A percentile compares a stretch with the other conserved stretches of the same genome.
Evolutionary conservation across 257 asterid species (phyloP).

Genomic region (Coffea eugenioides): DNA sequence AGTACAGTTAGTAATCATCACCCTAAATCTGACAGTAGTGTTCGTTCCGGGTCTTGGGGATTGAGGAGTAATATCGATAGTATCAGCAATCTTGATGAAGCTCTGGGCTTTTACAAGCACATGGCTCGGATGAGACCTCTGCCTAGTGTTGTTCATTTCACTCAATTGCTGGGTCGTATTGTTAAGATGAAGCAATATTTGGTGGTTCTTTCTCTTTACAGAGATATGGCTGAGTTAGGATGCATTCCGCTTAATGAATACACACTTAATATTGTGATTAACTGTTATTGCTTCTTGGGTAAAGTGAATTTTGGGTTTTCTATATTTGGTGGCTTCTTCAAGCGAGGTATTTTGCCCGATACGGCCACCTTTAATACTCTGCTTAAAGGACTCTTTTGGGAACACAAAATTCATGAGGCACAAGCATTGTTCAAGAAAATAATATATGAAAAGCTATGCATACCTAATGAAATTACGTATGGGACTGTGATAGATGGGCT

Average conservation of each 20-base stretch:
- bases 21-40: too few species aligned
- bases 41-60: too few species aligned
- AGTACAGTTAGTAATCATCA: too few species aligned
- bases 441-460: too few species aligned
- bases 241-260: neutral
- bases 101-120: slow-evolving; percentile 20
- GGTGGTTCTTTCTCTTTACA: neutral
- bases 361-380: slow-evolving; percentile 7
- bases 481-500: too few species aligned
- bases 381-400: slow-evolving; percentile 24
- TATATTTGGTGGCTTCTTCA: neutral
- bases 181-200: neutral
- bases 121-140: neutral
- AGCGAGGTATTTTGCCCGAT: neutral
- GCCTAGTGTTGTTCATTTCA: neutral
- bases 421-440: too few species aligned
- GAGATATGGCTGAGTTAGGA: neutral
- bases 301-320: neutral
- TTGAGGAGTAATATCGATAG: neutral
- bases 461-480: too few species aligned
- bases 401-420: too few species aligned
- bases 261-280: neutral
- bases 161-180: neutral
- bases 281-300: neutral
- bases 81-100: slow-evolving; percentile 14